phyloP scores from a whole-genome alignment of 192 early-diverging fungal genomes.

The Entophlyctis luteolus region DNA sequence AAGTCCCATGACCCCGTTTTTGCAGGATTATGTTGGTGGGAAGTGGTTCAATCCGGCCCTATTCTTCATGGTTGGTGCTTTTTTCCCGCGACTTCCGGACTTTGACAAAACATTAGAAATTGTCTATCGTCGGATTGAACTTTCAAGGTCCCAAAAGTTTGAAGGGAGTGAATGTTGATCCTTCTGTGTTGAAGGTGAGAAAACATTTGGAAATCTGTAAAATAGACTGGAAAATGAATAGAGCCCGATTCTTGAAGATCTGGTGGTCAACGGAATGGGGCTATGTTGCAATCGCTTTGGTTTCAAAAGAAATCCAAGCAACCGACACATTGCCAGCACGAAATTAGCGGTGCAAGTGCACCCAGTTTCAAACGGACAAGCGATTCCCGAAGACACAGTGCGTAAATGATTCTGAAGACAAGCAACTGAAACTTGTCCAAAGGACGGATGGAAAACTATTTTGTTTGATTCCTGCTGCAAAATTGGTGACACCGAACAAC shows the following conservation, averaged over 20 bases:
- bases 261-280: conserved; percentile 35
- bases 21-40: conserved; percentile 20
- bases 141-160: conserved; percentile 43
- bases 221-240: neutral
- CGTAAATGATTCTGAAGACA: neutral
- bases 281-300: conserved; percentile 24
- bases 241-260: conserved; percentile 43
- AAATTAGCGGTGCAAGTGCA: conserved; percentile 38
- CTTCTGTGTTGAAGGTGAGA: conserved; percentile 45
- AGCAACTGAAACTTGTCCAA: neutral
- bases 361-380: neutral
- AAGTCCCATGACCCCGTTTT: conserved; percentile 23
- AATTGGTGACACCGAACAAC: conserved; percentile 25
- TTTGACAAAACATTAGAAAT: conserved; percentile 21
- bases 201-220: neutral
- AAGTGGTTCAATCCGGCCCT: conserved; percentile 35
- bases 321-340: conserved; percentile 28
- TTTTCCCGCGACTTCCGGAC: neutral
- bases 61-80: conserved; percentile 35
- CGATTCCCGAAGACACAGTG: conserved; percentile 8
- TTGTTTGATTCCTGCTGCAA: conserved; percentile 22
- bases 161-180: conserved; percentile 42
- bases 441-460: conserved; percentile 23
- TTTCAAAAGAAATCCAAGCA: conserved; percentile 33
- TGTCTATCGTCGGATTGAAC: conserved; percentile 44